Percentiles rank a stretch among this genome's conserved stretches.
These are phyloP conservation scores for Penicillium sp. DNA, from an alignment of 2,329 filamentous ascomycete genomes.

Conservation along the genomic window DNA sequence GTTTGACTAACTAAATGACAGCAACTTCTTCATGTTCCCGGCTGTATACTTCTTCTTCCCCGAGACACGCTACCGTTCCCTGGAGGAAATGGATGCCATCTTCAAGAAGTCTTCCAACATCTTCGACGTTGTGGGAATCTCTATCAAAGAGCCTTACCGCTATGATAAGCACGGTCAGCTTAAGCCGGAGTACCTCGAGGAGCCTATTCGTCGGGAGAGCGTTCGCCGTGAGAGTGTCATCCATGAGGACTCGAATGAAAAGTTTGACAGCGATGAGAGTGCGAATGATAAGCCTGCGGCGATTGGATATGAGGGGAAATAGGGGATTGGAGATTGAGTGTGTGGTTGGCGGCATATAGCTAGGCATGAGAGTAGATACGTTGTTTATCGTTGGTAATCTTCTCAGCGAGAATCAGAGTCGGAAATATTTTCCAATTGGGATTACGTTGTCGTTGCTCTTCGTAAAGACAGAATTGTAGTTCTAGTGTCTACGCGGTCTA, in stretches of 20 bases:
- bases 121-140: conserved; percentile 57
- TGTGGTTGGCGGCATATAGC: neutral
- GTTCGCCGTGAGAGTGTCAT: conserved; percentile 31
- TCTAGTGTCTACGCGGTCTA: too few species aligned
- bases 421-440: neutral
- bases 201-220: conserved; percentile 38
- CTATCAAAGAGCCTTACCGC: conserved; percentile 58
- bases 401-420: neutral
- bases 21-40: conserved; percentile 60
- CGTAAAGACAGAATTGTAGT: too few species aligned
- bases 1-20: conserved; percentile 26
- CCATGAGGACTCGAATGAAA: conserved; percentile 20
- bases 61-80: conserved; percentile 62
- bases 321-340: neutral
- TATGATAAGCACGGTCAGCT: conserved; percentile 65
- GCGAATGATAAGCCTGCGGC: conserved; percentile 6
- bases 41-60: conserved; percentile 65
- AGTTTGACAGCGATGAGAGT: conserved; percentile 37
- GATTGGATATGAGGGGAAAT: conserved; percentile 6
- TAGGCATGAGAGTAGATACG: neutral
- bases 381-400: neutral
- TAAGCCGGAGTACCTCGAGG: conserved; percentile 55
- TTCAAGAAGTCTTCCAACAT: conserved; percentile 61
- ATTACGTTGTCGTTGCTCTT: too few species aligned
- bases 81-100: conserved; percentile 72